Base-by-base conservation (phyloP, 2,329 filamentous ascomycete genomes). In the Delphinella strobiligena region DNA sequence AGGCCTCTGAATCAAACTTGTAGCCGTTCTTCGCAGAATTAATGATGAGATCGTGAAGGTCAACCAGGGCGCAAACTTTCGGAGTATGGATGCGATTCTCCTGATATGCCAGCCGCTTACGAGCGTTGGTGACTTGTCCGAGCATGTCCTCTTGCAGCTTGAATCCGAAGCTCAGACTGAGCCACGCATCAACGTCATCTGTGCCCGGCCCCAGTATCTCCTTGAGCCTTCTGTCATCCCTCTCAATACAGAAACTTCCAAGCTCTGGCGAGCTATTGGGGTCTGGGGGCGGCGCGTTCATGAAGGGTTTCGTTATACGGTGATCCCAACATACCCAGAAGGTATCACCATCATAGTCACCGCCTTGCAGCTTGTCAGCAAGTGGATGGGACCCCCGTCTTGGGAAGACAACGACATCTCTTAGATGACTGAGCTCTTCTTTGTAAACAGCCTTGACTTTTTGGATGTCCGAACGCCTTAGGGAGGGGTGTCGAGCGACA, bases 381-480 rank as follows among this genome's bases (percentile, higher is more conserved):
- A 87, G 66, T 0, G 82, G 74, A 1, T 60, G 62, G 18, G 68
- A 53, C 0, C 82, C 82, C 43, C 70, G 72, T 0, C 65, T 67
- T 0, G 83, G 68, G 48, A 96, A 95, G 0, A 95, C 71, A 11
- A 91, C 68, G 1, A 94, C 78, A 49, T 95, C 81, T 44, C 81
- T 81, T 0, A 94, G 59, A 2, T 74, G 72, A 3, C 78, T 72
- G 0, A 89, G 61, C 31, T 77, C 68, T 0, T 69, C 66, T n/a
- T 68, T 66, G 48, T 61, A 69, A 0, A 73, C 63, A 1, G 68
- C 67, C 22, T 53, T 54, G 1, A 66, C 57, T 40, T 71, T 80
- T 50, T 88, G 83, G 0, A 89, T 75, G 45, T 91, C 83, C 19
- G 77, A 83, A 0, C 68, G 65, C 16, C 79, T 74, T 50, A 85